phyloP scores from a whole-genome alignment of 2,329 filamentous ascomycete genomes.

The Didymellaceae sp. region DNA sequence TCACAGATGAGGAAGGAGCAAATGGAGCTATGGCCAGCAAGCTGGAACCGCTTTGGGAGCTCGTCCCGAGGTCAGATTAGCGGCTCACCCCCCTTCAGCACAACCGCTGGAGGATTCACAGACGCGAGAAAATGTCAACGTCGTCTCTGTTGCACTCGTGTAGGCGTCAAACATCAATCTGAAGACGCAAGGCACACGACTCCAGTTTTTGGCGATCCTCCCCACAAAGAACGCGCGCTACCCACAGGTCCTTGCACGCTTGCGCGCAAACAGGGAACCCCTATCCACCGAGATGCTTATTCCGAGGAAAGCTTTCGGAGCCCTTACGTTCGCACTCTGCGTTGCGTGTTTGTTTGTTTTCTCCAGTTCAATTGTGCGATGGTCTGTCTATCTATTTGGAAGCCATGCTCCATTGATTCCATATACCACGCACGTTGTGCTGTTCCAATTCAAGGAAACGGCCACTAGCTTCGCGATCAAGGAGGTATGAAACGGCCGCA shows the following conservation, averaged over 20 bases:
- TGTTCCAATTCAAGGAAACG: slow-evolving; percentile 44
- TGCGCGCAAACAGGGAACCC: slow-evolving; percentile 12
- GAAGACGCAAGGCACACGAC: slow-evolving; percentile 10
- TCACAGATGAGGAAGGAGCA: slow-evolving; percentile 20
- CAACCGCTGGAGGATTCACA: slow-evolving; percentile 3
- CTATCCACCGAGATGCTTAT: slow-evolving; percentile 28
- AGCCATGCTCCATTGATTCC: slow-evolving; percentile 26
- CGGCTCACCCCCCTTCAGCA: slow-evolving; percentile 14
- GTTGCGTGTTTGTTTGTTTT: slow-evolving; percentile 24
- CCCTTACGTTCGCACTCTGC: slow-evolving; percentile 21
- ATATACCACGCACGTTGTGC: slow-evolving; percentile 39
- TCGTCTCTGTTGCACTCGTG: slow-evolving; percentile 6
- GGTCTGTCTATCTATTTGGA: slow-evolving; percentile 26
- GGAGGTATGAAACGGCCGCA: slow-evolving; percentile 28
- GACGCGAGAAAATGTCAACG: slow-evolving; percentile 7
- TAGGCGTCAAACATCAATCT: slow-evolving; percentile 5
- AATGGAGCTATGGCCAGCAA: slow-evolving; percentile 15
- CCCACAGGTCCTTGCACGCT: slow-evolving; percentile 8
- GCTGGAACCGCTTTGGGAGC: slow-evolving; percentile 7
- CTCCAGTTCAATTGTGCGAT: slow-evolving; percentile 27
- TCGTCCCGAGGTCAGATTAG: slow-evolving; percentile 11
- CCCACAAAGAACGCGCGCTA: slow-evolving; percentile 11
- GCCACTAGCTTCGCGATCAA: slow-evolving; percentile 35
- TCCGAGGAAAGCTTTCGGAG: slow-evolving; percentile 29
- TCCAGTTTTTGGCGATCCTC: slow-evolving; percentile 11